These are phyloP conservation scores for Pseudoscleropodium purum DNA, from an alignment of 225 moss, liverwort and hornwort species.

Conservation along the genomic window DNA sequence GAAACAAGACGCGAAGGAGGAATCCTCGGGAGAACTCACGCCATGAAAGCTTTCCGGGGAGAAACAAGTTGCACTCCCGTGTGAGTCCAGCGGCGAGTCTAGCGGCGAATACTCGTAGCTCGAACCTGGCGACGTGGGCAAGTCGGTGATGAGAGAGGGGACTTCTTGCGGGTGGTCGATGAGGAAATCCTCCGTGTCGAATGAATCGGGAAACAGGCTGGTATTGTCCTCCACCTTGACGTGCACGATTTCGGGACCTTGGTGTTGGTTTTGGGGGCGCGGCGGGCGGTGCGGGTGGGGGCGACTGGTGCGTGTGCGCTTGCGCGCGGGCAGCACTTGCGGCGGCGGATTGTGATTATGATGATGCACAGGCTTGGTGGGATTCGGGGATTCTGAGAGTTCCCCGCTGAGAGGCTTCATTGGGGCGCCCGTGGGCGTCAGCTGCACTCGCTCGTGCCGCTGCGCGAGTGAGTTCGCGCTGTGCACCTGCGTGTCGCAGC, in stretches of 20 bases:
- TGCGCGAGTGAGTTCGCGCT: conserved; percentile 70
- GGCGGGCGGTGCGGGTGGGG: conserved; percentile 35
- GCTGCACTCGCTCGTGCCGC: conserved; percentile 69
- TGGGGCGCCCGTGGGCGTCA: conserved; percentile 34
- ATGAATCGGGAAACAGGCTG: background rate
- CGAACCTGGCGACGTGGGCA: background rate
- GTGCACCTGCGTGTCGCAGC: conserved; percentile 72
- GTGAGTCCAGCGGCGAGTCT: background rate
- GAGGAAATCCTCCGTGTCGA: conserved; percentile 32
- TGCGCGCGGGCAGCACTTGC: conserved; percentile 26
- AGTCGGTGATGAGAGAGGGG: conserved; percentile 11
- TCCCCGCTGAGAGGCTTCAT: conserved; percentile 16
- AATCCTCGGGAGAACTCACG: conserved; percentile 5
- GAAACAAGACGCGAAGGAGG: conserved; percentile 22
- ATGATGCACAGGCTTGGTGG: background rate
- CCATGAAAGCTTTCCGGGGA: conserved; percentile 7
- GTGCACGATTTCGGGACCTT: background rate
- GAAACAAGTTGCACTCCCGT: background rate
- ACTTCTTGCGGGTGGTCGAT: conserved; percentile 49
- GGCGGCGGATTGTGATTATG: background rate
- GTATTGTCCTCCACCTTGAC: conserved; percentile 9
- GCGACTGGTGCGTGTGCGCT: conserved; percentile 31
- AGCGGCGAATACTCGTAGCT: background rate
- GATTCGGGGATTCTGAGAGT: background rate
- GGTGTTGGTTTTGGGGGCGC: background rate